Evolutionary conservation across 2,329 filamentous ascomycete species (phyloP), one percentile per base, ranked within the genome.

Genomic region (Cryphonectria radicalis): DNA sequence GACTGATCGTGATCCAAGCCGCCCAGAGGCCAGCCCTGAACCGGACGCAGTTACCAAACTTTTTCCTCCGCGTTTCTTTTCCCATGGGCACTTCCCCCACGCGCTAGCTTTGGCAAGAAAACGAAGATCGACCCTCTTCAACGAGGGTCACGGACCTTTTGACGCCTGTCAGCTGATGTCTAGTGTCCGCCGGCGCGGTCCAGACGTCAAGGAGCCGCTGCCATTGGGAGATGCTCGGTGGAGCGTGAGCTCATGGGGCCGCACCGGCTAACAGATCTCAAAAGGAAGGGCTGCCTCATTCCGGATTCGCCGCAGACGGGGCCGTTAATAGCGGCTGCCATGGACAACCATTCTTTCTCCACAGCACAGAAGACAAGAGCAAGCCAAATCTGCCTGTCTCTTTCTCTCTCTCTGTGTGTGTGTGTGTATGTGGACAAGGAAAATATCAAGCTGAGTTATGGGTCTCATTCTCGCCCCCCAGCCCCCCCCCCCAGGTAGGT

Each of bases 121-220:
- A 55, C 43, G 63, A 63, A 32, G 67, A 50, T 32, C 37, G 32
- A 35, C 10, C 63, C 53, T 13, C 8, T 55, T 50, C 60, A 55
- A 59, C 59, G 43, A 32, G 46, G 59, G 32, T 67, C 69, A 63
- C 28, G 37, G 46, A 22, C 42, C 55, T 62, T 67, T 53, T 67
- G 68, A 65, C 59, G 65, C n/a, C 64, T 72, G 63, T 64, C 64
- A 72, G 57, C 68, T 72, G 64, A 64, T 19, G 37, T 37, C 62
- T 72, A 72, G 68, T 55, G 57, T 37, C 22, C 32, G 17, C 46
- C 43, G 43, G 43, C 22, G 37, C 28, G 10, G 17, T 25, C 46
- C 32, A 53, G 13, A 66, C 5, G 28, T 25, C 10, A 28, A 25
- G 14, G 19, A 35, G 19, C 10, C 28, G 40, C 22, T 66, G 8